Evolutionary conservation across 495 filamentous ascomycete genomes (phyloP).

Genomic region (Podospora conica): DNA sequence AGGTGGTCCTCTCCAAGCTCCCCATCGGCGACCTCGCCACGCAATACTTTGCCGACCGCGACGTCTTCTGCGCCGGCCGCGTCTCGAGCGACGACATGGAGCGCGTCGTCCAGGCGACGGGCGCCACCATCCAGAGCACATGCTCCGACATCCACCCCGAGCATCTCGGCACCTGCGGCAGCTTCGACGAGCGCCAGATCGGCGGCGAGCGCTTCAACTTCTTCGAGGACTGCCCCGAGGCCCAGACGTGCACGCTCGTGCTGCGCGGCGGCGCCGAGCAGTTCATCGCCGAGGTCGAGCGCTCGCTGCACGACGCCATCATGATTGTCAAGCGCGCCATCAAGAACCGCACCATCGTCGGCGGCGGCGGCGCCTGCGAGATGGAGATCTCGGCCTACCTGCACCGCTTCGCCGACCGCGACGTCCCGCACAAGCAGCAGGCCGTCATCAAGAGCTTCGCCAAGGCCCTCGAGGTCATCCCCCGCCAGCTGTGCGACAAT

Average conservation of each 20-base stretch:
- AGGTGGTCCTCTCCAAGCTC: conserved; percentile 94
- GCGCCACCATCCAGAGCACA: conserved; percentile 86
- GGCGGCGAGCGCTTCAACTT: conserved; percentile 97
- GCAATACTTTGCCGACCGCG: conserved; percentile 95
- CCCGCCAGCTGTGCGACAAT: conserved; percentile 94
- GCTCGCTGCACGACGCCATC: conserved; percentile 94
- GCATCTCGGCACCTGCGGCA: conserved; percentile 85
- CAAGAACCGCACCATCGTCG: conserved; percentile 88
- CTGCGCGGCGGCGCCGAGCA: conserved; percentile 96
- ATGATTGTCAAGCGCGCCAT: conserved; percentile 99
- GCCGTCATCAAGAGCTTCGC: conserved; percentile 95
- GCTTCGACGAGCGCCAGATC: conserved; percentile 93
- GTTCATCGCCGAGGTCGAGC: conserved; percentile 97
- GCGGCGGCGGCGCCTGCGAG: conserved; percentile 89
- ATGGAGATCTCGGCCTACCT: conserved; percentile 95
- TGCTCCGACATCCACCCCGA: conserved; percentile 89
- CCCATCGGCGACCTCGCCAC: conserved; percentile 97
- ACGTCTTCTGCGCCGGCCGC: conserved; percentile 96
- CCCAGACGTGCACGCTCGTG: conserved; percentile 94
- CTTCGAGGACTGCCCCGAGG: conserved; percentile 89
- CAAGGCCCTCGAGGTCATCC: conserved; percentile 94
- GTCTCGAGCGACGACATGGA: conserved; percentile 92
- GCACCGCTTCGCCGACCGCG: conserved; percentile 83
- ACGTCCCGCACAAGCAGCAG: conserved; percentile 92
- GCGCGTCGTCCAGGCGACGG: conserved; percentile 89